Conservation (phyloP, 306 rosid genomes). For the Cucurbita argyrosperma region DNA sequence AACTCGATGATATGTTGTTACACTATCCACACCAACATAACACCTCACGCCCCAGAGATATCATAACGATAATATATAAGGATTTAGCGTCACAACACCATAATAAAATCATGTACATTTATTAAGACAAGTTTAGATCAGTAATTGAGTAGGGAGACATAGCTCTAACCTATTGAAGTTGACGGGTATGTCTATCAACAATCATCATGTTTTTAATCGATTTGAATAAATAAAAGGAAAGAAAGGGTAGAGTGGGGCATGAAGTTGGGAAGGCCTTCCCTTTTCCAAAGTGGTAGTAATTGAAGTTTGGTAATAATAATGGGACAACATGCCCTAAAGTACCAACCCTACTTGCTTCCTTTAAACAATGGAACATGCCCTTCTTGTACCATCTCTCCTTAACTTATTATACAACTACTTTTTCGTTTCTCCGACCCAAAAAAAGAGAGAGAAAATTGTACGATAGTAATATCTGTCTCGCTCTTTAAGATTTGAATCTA, state of each 20-base stretch:
- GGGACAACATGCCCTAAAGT: conserved; percentile 5
- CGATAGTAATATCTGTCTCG: background rate
- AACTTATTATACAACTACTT: background rate
- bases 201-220: background rate
- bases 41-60: background rate
- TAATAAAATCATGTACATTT: background rate
- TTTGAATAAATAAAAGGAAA: too few species aligned
- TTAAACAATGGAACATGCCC: background rate
- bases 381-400: background rate
- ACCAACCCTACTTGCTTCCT: background rate
- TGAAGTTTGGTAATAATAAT: conserved; percentile 1
- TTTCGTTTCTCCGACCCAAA: background rate
- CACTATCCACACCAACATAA: background rate
- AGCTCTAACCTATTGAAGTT: background rate
- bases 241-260: background rate
- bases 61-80: background rate
- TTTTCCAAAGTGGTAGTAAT: background rate
- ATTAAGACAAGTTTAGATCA: background rate
- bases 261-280: background rate
- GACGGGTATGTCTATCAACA: background rate
- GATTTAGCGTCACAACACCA: background rate
- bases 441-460: background rate
- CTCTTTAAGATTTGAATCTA: background rate
- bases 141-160: background rate
- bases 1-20: background rate